A percentile compares a stretch with the other conserved stretches of the same genome.
Evolutionary conservation across 805 yeast genomes (phyloP).

Genomic region (Ogataea minuta): DNA sequence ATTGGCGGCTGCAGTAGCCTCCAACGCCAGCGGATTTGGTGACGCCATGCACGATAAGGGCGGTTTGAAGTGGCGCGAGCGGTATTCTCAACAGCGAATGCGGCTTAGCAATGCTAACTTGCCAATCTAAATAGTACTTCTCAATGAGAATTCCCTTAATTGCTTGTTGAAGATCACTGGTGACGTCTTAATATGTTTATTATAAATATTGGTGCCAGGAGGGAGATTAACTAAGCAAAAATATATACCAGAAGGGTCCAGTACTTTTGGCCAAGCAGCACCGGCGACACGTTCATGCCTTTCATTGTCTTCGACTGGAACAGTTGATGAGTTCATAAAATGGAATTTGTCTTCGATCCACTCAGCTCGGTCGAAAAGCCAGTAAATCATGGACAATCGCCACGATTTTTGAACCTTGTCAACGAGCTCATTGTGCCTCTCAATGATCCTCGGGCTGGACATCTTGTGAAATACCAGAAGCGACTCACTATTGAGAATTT

Average conservation of each 20-base stretch:
- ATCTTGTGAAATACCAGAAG: conserved; percentile 13
- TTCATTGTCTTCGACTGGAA: no score
- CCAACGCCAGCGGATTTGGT: conserved; percentile 23
- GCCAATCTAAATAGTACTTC: no score
- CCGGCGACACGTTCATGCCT: no score
- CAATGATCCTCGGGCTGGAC: conserved; percentile 23
- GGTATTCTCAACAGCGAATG: no score
- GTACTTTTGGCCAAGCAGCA: no score
- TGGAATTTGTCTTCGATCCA: conserved; percentile 12
- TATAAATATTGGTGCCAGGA: conserved; percentile 2
- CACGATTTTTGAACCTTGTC: conserved; percentile 41
- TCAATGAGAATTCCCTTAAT: no score
- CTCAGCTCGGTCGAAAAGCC: conserved; percentile 26
- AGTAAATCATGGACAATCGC: conserved; percentile 39
- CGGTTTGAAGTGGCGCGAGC: no score
- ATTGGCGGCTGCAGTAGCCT: conserved; percentile 20
- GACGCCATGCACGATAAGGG: conserved; percentile 8
- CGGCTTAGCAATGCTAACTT: no score
- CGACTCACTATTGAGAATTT: conserved; percentile 35
- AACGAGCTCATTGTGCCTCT: conserved; percentile 42
- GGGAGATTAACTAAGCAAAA: not conserved
- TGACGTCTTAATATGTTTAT: not conserved
- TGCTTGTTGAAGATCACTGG: not conserved
- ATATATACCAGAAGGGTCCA: no score
- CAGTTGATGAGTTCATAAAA: not conserved